phyloP scores from a whole-genome alignment of 23 red algal species.

The Agarophyton chilense region DNA sequence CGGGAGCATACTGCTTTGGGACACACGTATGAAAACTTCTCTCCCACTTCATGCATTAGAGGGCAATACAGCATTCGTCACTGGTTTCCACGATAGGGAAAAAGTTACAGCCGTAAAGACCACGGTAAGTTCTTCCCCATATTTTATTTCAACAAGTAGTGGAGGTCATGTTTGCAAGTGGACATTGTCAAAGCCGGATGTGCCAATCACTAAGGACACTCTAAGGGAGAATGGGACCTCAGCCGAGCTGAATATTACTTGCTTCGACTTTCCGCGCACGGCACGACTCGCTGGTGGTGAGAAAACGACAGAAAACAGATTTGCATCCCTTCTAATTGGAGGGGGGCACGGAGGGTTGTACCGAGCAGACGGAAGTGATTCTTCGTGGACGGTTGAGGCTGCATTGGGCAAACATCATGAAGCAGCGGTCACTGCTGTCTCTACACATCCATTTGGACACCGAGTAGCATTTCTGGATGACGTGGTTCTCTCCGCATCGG shows the following conservation, averaged over 20 bases:
- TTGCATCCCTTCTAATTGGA: slow-evolving; percentile 26
- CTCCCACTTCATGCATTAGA: slow-evolving; percentile 31
- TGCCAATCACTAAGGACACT: slow-evolving; percentile 11
- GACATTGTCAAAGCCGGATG: slow-evolving; percentile 46
- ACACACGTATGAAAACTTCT: slow-evolving; percentile 38
- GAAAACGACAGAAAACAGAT: slow-evolving; percentile 2
- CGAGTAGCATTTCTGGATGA: slow-evolving; percentile 29
- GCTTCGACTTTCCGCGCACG: slow-evolving; percentile 38
- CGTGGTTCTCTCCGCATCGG: slow-evolving; percentile 26
- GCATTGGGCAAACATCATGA: slow-evolving; percentile 4
- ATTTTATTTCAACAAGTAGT: slow-evolving; percentile 28
- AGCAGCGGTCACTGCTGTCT: not conserved
- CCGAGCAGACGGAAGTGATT: slow-evolving; percentile 15
- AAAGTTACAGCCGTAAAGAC: slow-evolving; percentile 17
- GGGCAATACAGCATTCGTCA: not conserved
- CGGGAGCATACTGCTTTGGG: slow-evolving; percentile 48
- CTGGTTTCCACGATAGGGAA: slow-evolving; percentile 23
- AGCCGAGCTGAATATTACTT: slow-evolving; percentile 25
- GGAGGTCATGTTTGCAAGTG: slow-evolving; percentile 51
- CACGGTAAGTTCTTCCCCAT: slow-evolving; percentile 5
- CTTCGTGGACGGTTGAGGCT: slow-evolving; percentile 24
- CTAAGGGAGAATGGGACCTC: not conserved
- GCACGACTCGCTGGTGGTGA: slow-evolving; percentile 5
- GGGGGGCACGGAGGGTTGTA: not conserved
- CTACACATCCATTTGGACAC: slow-evolving; percentile 28